These are phyloP conservation scores for Tylopilus plumbeoviolaceoides DNA, from an alignment of 768 basidiomycete genomes.

Conservation along the genomic window DNA sequence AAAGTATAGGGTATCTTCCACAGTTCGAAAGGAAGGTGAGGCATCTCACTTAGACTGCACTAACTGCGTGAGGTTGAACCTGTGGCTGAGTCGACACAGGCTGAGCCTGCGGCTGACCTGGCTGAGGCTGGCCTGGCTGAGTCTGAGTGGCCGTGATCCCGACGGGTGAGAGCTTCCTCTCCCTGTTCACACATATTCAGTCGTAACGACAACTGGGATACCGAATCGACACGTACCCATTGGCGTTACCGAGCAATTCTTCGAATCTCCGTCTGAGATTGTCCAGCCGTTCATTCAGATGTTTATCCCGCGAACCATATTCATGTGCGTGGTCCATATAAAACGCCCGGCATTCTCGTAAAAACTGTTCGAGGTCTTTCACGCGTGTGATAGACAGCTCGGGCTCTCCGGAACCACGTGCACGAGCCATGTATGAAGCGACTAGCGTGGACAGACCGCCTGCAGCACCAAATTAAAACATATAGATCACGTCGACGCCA, in stretches of 20 bases:
- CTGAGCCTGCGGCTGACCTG: too few relatives aligned
- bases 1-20: background rate
- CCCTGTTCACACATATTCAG: constrained; percentile 10
- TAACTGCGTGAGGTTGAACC: too few relatives aligned
- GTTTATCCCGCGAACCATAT: constrained; percentile 8
- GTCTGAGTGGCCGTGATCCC: constrained; percentile 3
- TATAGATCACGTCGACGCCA: background rate
- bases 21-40: background rate
- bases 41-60: background rate
- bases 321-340: constrained; percentile 52
- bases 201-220: background rate
- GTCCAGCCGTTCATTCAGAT: constrained; percentile 4
- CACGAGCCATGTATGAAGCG: constrained; percentile 68
- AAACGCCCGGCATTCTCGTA: constrained; percentile 59
- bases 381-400: constrained; percentile 53
- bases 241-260: constrained; percentile 24
- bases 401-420: constrained; percentile 67
- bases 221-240: constrained; percentile 16
- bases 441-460: constrained; percentile 66
- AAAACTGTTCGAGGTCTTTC: constrained; percentile 62
- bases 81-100: too few relatives aligned
- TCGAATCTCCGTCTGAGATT: constrained; percentile 26
- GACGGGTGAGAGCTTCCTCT: constrained; percentile 18
- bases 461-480: constrained; percentile 13
- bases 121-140: too few relatives aligned